These are phyloP conservation scores for Ustilago tritici DNA, from an alignment of 1,284 basidiomycete genomes.

Conservation along the genomic window DNA sequence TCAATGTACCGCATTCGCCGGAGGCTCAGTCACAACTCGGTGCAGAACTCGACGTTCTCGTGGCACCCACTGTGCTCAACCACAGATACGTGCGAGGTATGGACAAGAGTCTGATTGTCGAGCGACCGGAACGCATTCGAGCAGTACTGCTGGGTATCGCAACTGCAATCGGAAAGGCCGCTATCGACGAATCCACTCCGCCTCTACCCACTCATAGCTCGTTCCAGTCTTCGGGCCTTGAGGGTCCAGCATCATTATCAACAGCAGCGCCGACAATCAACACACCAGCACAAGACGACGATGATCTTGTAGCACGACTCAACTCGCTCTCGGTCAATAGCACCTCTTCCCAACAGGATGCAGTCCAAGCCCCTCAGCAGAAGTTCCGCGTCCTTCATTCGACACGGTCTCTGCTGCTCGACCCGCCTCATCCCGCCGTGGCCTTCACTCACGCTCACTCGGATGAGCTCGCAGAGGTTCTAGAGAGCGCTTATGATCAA, in stretches of 20 bases:
- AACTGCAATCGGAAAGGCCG: slow-evolving; percentile 42
- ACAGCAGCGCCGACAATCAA: slow-evolving; percentile 3
- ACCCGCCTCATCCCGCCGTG: slow-evolving; percentile 56
- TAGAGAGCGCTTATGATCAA: slow-evolving; percentile 40
- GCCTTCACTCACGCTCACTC: slow-evolving; percentile 48
- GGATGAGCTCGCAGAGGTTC: slow-evolving; percentile 40
- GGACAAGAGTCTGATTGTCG: slow-evolving; percentile 65
- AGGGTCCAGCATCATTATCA: not conserved
- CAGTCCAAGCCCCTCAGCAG: slow-evolving; percentile 12
- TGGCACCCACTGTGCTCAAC: slow-evolving; percentile 63
- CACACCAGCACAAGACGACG: slow-evolving; percentile 10
- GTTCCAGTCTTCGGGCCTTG: slow-evolving; percentile 3
- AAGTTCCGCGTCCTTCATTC: slow-evolving; percentile 45
- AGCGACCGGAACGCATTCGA: slow-evolving; percentile 66
- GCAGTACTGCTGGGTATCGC: slow-evolving; percentile 64
- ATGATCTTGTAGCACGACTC: slow-evolving; percentile 50
- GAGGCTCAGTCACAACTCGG: not conserved
- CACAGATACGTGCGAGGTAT: slow-evolving; percentile 66
- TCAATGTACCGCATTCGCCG: not conserved
- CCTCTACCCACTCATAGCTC: slow-evolving; percentile 13
- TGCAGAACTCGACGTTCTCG: slow-evolving; percentile 57
- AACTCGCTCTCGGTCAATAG: slow-evolving; percentile 41
- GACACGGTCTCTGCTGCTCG: slow-evolving; percentile 41
- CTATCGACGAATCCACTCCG: slow-evolving; percentile 10
- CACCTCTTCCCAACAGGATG: not conserved